phyloP scores from a whole-genome alignment of 257 asterid genomes.

The Solanum lycopersicoides region DNA sequence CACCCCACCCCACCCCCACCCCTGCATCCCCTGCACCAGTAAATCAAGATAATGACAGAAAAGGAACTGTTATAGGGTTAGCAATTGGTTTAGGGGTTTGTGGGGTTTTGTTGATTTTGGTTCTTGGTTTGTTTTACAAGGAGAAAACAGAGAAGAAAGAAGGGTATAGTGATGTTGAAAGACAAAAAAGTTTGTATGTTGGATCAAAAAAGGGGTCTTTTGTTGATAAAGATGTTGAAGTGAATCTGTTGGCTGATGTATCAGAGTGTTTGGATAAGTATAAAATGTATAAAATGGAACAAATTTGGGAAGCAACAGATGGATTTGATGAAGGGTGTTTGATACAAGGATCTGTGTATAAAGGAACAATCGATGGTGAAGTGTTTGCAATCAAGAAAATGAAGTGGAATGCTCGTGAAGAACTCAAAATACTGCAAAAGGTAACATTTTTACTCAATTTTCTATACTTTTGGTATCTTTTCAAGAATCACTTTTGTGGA shows the following conservation, averaged over 20 bases:
- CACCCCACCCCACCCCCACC: conserved; percentile 3
- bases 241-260: conserved; percentile 78
- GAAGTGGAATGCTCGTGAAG: conserved; percentile 98
- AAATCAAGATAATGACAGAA: conserved; percentile 11
- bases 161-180: conserved; percentile 29
- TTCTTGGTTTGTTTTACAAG: conserved; percentile 28
- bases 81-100: conserved; percentile 59
- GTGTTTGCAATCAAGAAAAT: conserved; percentile 84
- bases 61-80: conserved; percentile 49
- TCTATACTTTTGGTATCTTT: neutral
- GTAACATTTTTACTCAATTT: conserved; percentile 13
- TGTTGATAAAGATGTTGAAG: conserved; percentile 32
- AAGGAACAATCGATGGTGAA: conserved; percentile 60
- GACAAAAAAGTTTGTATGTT: conserved; percentile 1
- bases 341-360: conserved; percentile 85
- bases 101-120: conserved; percentile 26
- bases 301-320: conserved; percentile 59
- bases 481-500: neutral
- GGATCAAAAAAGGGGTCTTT: conserved; percentile 17
- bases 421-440: conserved; percentile 94
- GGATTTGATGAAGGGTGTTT: conserved; percentile 53
- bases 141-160: conserved; percentile 26
- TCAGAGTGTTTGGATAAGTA: conserved; percentile 93
- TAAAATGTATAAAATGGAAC: conserved; percentile 58
- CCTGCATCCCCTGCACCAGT: neutral